Evolutionary conservation across 2,329 filamentous ascomycete species (phyloP), one percentile per base, ranked within the genome.

Genomic region (Macroventuria anomochaeta): DNA sequence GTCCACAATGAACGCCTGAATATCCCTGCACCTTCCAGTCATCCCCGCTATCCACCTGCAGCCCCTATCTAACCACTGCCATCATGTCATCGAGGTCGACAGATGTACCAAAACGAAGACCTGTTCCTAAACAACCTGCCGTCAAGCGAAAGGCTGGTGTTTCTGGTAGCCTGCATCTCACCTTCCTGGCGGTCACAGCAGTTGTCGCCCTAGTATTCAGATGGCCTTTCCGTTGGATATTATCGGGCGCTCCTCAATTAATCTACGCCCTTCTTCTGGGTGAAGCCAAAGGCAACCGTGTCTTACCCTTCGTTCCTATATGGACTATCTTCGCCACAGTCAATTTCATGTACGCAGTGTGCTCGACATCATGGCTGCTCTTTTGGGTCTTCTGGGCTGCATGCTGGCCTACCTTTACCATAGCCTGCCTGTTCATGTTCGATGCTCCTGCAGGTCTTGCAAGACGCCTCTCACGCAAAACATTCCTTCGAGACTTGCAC

Each of bases 331-430:
- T 83, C 43, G 66, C 77, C 2, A 76, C 76, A 0, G 57, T 82
- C 21, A 81, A 82, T 56, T 64, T 82, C 2, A 55, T 70, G 0
- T 83, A 82, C 60, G 73, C 75, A 2, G 68, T 83, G 10, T 76
- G 72, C 38, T 73, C 80, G 11, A 83, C 80, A 12, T 83, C 81
- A 58, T 83, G 81, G 81, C 75, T 83, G 1, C 71, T 83, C 0
- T 78, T 79, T 48, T 75, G 74, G 59, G 57, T 76, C 1, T 83
- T 80, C 57, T 61, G 72, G 3, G 60, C 64, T 0, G 39, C 59
- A 1, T 81, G 79, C 58, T 82, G 79, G 61, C 73, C 76, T 1
- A 54, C 69, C 2, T 71, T 80, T 36, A 59, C 76, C 5, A 48
- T 82, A 12, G 73, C 77, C 3, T 79, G 76, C 34, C 61, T 83